Conservation (phyloP, 2,329 filamentous ascomycete species). For the Pestalotiopsis sp. region DNA sequence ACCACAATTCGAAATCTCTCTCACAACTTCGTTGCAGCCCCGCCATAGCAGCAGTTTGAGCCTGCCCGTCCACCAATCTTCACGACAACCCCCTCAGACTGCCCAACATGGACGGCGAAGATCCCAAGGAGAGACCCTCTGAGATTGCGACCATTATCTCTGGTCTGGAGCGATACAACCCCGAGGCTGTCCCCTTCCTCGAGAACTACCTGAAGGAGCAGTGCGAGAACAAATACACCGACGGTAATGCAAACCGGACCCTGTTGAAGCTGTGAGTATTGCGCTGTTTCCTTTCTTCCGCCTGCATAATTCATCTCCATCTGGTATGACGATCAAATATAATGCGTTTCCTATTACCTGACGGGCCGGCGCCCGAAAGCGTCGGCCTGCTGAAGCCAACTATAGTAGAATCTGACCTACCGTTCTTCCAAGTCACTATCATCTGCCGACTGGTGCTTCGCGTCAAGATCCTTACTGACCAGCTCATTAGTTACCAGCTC, state of each 20-base stretch:
- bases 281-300: conserved; percentile 17
- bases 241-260: conserved; percentile 95
- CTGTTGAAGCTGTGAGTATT: conserved; percentile 90
- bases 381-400: conserved; percentile 64
- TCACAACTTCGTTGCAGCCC: conserved; percentile 21
- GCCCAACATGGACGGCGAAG: conserved; percentile 70
- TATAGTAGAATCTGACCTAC: conserved; percentile 74
- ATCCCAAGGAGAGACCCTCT: conserved; percentile 87
- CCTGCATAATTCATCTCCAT: conserved; percentile 13
- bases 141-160: conserved; percentile 93
- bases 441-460: not conserved
- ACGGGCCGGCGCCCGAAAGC: conserved; percentile 60
- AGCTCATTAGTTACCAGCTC: conserved; percentile 84
- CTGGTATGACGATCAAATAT: conserved; percentile 71
- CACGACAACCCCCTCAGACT: conserved; percentile 14
- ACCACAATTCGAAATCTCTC: conserved; percentile 30
- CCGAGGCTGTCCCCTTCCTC: conserved; percentile 89
- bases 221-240: conserved; percentile 91
- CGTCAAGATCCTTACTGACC: not conserved
- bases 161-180: conserved; percentile 97
- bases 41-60: conserved; percentile 22
- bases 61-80: not conserved
- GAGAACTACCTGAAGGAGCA: conserved; percentile 94
- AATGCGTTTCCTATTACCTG: conserved; percentile 99
- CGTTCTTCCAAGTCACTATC: not conserved